A percentile compares a stretch with the other conserved stretches of the same genome.
Evolutionary conservation across 345 rosid genomes (phyloP).

Genomic region (Rhodamnia rubescens): DNA sequence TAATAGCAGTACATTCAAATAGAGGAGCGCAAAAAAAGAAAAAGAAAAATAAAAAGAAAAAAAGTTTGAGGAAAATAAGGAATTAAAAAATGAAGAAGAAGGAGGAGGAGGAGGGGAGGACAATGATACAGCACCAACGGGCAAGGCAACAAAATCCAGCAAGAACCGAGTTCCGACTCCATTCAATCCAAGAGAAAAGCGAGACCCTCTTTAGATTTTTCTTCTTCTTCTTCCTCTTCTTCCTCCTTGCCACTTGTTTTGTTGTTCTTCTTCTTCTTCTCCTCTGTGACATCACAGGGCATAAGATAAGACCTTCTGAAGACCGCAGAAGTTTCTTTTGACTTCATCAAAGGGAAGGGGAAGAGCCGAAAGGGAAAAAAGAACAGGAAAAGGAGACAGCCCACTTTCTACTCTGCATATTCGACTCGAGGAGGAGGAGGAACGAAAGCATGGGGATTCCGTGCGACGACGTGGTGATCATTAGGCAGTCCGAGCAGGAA

Average conservation of each 20-base stretch:
- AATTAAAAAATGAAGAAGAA: not conserved
- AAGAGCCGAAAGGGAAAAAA: not conserved
- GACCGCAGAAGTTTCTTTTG: not conserved
- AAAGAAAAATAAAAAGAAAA: not conserved
- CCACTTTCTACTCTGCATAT: not conserved
- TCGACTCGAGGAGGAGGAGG: not conserved
- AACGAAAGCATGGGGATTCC: slow-evolving; percentile 53
- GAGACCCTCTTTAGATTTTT: not conserved
- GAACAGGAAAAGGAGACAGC: not conserved
- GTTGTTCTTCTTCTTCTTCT: not conserved
- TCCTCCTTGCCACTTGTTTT: not conserved
- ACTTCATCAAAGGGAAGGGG: not conserved
- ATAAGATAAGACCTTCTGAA: not conserved
- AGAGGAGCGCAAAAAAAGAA: not conserved
- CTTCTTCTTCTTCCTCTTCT: not conserved
- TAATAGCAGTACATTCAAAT: too few species aligned
- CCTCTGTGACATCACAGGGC: not conserved
- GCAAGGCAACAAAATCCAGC: not conserved
- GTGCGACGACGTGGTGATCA: slow-evolving; percentile 75
- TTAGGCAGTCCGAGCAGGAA: slow-evolving; percentile 60
- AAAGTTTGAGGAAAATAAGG: too few species aligned
- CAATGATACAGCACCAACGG: not conserved
- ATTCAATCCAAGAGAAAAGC: not conserved
- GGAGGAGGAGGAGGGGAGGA: not conserved
- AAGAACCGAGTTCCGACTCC: not conserved